phyloP scores from a whole-genome alignment of 805 yeast genomes.

The Huiozyma sinensis region DNA sequence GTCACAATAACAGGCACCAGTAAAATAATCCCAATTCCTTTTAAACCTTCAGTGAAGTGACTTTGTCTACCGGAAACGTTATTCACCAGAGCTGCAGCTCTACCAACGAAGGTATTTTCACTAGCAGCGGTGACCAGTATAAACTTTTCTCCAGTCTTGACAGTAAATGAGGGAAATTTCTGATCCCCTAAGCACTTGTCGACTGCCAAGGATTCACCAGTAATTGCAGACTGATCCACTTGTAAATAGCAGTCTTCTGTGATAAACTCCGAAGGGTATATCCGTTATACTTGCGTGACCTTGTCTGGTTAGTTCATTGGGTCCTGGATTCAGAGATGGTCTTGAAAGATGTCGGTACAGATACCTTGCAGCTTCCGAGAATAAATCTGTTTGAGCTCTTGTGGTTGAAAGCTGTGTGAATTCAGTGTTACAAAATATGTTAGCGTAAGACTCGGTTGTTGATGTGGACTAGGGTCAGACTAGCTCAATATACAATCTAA shows the following conservation, averaged over 20 bases:
- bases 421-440: too few species aligned
- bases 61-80: constrained; percentile 87
- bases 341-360: too few species aligned
- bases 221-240: constrained; percentile 92
- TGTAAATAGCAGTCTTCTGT: constrained; percentile 79
- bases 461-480: too few species aligned
- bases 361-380: too few species aligned
- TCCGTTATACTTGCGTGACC: too few species aligned
- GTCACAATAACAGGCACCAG: constrained; percentile 82
- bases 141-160: constrained; percentile 90
- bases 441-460: too few species aligned
- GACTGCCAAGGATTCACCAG: constrained; percentile 95
- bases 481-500: too few species aligned
- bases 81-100: constrained; percentile 95
- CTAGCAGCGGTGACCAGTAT: constrained; percentile 93
- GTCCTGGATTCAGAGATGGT: too few species aligned
- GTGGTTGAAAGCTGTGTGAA: too few species aligned
- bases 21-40: constrained; percentile 92
- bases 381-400: too few species aligned
- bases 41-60: constrained; percentile 94
- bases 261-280: too few species aligned
- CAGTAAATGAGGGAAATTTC: constrained; percentile 85
- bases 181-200: constrained; percentile 84
- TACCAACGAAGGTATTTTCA: constrained; percentile 91
- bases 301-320: too few species aligned